phyloP scores from a whole-genome alignment of 2,329 filamentous ascomycete genomes.

The Aureobasidium sp. region DNA sequence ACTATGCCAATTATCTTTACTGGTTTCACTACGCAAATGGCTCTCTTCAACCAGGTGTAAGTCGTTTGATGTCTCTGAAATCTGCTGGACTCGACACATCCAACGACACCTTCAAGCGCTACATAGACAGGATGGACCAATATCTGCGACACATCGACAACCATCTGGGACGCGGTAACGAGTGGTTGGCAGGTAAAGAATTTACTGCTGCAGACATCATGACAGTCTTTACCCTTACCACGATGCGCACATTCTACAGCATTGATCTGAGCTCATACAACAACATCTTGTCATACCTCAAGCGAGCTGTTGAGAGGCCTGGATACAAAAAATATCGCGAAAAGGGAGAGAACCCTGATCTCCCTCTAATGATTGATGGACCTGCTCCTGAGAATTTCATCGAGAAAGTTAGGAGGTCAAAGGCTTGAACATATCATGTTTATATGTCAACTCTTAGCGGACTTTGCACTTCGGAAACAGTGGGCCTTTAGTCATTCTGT shows the following conservation, averaged over 20 bases:
- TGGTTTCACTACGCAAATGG: conserved; percentile 54
- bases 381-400: conserved; percentile 28
- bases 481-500: neutral
- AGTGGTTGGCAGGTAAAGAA: conserved; percentile 54
- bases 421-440: neutral
- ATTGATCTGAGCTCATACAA: conserved; percentile 21
- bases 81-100: conserved; percentile 24
- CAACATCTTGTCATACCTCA: conserved; percentile 26
- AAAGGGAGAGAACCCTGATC: conserved; percentile 27
- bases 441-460: neutral
- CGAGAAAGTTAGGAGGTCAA: neutral
- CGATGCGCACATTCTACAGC: conserved; percentile 49
- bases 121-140: conserved; percentile 30
- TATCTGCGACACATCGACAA: conserved; percentile 44
- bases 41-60: conserved; percentile 34
- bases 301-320: conserved; percentile 23
- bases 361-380: conserved; percentile 23
- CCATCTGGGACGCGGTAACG: conserved; percentile 37
- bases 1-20: conserved; percentile 56
- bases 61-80: conserved; percentile 6
- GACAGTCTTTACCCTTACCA: conserved; percentile 55
- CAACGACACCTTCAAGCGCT: conserved; percentile 27
- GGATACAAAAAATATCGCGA: conserved; percentile 27
- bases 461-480: neutral
- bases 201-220: conserved; percentile 63